Base-by-base conservation (phyloP, 768 basidiomycete genomes). In the Boletus pseudo-olivaceus region DNA sequence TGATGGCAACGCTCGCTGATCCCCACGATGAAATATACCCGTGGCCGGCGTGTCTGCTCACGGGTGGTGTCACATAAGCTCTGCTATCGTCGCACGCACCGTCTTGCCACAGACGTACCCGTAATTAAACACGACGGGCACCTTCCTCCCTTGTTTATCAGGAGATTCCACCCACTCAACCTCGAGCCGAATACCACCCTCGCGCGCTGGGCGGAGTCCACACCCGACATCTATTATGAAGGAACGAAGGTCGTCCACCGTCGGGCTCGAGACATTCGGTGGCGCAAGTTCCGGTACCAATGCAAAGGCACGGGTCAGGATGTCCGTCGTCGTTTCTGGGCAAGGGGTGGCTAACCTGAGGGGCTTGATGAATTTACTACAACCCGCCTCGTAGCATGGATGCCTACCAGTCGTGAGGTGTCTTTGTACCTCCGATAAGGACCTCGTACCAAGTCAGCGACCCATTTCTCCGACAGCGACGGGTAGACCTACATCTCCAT, bases 11-110 rank as follows among this genome's bases (percentile, higher is more conserved):
- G 4, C 70, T 69, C 3, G 84, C 84, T 6, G 78, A 80, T 0
- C 82, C 83, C 83, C 82, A 85, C 0, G 82, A 83, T 1, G 79
- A 75, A 45, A 81, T 79, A 59, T 77, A 85, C 1, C 83, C 83
- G 7, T 51, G 72, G 77, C 84, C 84, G 7, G 76, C 80, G 61
- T 87, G 84, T 40, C 83, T 55, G 19, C 19, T 4, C 17, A 44
- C 27, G n/a, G n/a, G n/a, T n/a, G n/a, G n/a, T 19, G 29, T 43
- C 30, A 33, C 30, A 42, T 42, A 20, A 42, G 40, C 30, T 27
- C 23, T 8, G 17, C 15, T 19, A 23, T 23, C 51, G 17, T n/a
- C 44, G 20, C 8, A 30, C 17, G 33, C 23, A 46, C 2, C 9
- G 19, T 20, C 19, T 32, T 32, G 30, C 20, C 12, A 4, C 8